Evolutionary conservation across 257 asterid species (phyloP), one percentile per base, ranked within the genome.

Genomic region (Mentha longifolia): DNA sequence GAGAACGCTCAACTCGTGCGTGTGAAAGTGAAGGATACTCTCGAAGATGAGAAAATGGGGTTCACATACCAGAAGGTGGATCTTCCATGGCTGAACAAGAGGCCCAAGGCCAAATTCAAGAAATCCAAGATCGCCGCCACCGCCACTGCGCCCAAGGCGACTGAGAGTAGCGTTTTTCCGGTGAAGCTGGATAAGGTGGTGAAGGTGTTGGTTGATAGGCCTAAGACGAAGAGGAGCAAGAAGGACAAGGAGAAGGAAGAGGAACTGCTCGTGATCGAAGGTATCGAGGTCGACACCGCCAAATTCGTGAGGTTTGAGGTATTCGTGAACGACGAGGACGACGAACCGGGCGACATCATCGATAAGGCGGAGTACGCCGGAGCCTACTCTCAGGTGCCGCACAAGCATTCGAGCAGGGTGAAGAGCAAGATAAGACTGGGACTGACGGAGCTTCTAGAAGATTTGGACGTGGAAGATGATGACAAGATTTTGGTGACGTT

Each of bases 341-440:
- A 84, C 17, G 46, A 65, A 7, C 75, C 77, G 0, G 71, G 57
- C 2, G 77, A 71, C 4, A 16, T 75, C 4, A 30, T 77, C 2
- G 84, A 79, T 55, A 79, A 74, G 81, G 77, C 90, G 31, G 90
- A 81, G 79, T 80, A 71, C 17, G 84, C 88, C 0, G 91, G 91
- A 4, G 2, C 75, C 3, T 86, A 76, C 73, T 67, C 77, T 0
- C 78, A 64, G 19, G 81, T 83, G 13, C 83, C 85, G 14, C 87
- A 79, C 56, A 83, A 76, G 72, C 77, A 76, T 3, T 25, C 72
- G 45, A 58, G 3, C 1, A 76, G 28, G 39, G 41, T 69, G 13
- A 76, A 9, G 69, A 84, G 76, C 11, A 69, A 37, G 64, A 63
- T 74, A 0, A 74, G 75, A 33, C 61, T 84, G 74, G 82, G 75